Conservation (phyloP, 73 alveolate genomes). For the Tetrahymena borealis region DNA sequence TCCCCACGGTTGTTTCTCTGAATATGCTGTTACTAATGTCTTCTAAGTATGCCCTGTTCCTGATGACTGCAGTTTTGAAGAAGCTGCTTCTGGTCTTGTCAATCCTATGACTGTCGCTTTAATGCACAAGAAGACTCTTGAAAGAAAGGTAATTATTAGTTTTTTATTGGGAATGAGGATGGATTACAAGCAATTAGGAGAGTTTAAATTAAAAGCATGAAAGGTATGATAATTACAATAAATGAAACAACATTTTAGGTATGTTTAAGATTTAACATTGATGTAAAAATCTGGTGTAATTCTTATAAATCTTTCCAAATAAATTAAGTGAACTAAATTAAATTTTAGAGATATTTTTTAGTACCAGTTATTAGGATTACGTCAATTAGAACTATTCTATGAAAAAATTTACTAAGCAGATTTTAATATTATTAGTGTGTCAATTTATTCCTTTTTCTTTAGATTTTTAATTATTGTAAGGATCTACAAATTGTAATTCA, state of each 20-base stretch:
- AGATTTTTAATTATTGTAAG: background rate
- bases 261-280: too few relatives aligned
- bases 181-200: background rate
- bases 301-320: too few relatives aligned
- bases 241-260: too few relatives aligned
- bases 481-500: background rate
- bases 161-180: background rate
- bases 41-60: conserved; percentile 45
- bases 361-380: background rate
- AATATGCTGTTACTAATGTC: conserved; percentile 69
- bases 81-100: conserved; percentile 59
- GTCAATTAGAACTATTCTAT: background rate
- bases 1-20: conserved; percentile 64
- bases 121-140: conserved; percentile 40
- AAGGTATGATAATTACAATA: too few relatives aligned
- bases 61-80: conserved; percentile 40
- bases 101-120: conserved; percentile 64
- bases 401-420: background rate
- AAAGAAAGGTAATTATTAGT: conserved; percentile 9
- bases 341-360: background rate
- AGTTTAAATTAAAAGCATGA: too few relatives aligned
- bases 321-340: background rate
- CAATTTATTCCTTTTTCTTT: background rate
- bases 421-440: background rate
- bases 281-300: too few relatives aligned